Evolutionary conservation across 2,329 filamentous ascomycete genomes (phyloP).

Genomic region (Daldinia sp.): DNA sequence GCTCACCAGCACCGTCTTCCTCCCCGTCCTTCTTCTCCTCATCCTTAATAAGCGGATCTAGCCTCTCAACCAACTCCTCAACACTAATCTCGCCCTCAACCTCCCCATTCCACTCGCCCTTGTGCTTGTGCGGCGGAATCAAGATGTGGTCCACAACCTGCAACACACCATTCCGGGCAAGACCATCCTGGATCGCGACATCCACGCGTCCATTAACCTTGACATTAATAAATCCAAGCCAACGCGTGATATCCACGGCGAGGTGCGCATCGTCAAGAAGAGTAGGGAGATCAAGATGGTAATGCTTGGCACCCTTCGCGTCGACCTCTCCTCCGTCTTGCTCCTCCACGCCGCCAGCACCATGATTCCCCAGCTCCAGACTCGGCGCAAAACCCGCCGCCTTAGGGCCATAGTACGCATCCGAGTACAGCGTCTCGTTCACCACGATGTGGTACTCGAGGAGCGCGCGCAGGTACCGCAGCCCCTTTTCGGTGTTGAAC

Average conservation of each 20-base stretch:
- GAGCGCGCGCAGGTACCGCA: conserved; percentile 78
- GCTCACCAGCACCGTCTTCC: conserved; percentile 1
- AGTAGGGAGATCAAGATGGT: conserved; percentile 76
- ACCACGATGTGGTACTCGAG: conserved; percentile 49
- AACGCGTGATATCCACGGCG: conserved; percentile 74
- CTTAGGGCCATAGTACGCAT: conserved; percentile 72
- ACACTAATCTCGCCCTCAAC: conserved; percentile 61
- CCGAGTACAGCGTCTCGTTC: conserved; percentile 69
- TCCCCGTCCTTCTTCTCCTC: conserved; percentile 44
- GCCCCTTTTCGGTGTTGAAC: conserved; percentile 76
- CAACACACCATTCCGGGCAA: conserved; percentile 82
- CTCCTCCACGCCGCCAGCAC: conserved; percentile 35
- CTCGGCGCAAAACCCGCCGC: conserved; percentile 35
- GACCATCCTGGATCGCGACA: conserved; percentile 72
- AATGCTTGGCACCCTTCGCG: conserved; percentile 58
- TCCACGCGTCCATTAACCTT: conserved; percentile 76
- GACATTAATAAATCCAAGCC: conserved; percentile 73
- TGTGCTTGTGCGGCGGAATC: conserved; percentile 73
- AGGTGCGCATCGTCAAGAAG: conserved; percentile 72
- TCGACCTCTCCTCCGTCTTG: conserved; percentile 45
- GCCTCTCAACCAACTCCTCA: conserved; percentile 67
- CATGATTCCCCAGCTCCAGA: neutral
- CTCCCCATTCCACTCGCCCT: conserved; percentile 41
- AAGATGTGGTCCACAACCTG: conserved; percentile 78
- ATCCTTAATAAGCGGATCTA: conserved; percentile 49